phyloP scores from a whole-genome alignment of 192 early-diverging fungal species.

The Allomyces arbusculus region DNA sequence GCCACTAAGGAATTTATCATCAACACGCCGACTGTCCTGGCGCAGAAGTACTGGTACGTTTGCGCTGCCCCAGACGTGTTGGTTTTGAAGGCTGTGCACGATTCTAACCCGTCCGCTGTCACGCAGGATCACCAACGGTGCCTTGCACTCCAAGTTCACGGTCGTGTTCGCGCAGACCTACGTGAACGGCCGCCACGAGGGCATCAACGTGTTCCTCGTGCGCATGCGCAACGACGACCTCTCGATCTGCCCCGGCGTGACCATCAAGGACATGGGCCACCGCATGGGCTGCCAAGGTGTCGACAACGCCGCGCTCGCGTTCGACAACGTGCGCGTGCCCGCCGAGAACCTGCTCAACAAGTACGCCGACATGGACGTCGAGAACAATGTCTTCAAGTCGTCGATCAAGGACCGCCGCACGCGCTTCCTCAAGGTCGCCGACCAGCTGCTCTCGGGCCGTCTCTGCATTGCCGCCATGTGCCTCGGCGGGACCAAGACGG shows the following conservation, averaged over 20 bases:
- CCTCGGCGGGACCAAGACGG: conserved; percentile 44
- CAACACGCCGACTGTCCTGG: conserved; percentile 45
- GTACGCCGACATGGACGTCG: conserved; percentile 28
- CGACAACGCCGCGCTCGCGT: conserved; percentile 49
- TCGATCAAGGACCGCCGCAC: conserved; percentile 33
- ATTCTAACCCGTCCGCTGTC: too few relatives aligned
- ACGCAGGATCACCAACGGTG: conserved; percentile 55
- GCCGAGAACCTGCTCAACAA: conserved; percentile 49
- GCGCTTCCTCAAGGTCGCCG: conserved; percentile 56
- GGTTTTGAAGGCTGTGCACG: too few relatives aligned
- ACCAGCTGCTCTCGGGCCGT: conserved; percentile 50
- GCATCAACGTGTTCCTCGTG: conserved; percentile 50
- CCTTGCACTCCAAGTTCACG: conserved; percentile 47
- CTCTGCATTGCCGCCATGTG: conserved; percentile 46
- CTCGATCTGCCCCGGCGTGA: conserved; percentile 37
- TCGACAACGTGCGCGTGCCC: conserved; percentile 30
- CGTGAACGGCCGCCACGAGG: conserved; percentile 46
- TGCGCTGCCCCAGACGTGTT: too few relatives aligned
- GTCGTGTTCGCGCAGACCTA: conserved; percentile 58
- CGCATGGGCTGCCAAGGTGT: conserved; percentile 54
- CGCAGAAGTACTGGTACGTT: conserved; percentile 40
- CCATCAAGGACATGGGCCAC: conserved; percentile 54
- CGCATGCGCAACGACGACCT: conserved; percentile 52
- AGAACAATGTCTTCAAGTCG: conserved; percentile 34
- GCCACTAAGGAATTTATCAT: conserved; percentile 47